A percentile compares a stretch with the other conserved stretches of the same genome.
These are phyloP conservation scores for Osmanthus fragrans DNA, from an alignment of 257 asterid species.

Conservation along the genomic window DNA sequence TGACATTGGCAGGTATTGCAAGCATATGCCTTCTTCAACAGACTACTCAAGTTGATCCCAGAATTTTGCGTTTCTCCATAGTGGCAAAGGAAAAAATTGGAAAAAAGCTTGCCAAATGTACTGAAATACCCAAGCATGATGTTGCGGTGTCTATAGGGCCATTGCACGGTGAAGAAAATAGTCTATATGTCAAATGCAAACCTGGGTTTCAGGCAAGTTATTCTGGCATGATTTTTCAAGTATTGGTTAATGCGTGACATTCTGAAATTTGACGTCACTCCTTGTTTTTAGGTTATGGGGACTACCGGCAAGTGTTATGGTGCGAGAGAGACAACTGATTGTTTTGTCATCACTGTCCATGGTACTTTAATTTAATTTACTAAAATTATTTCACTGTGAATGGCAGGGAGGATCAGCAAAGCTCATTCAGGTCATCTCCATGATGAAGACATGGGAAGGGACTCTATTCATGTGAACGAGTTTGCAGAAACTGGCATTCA, in stretches of 20 bases:
- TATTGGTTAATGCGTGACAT: neutral
- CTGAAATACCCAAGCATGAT: neutral
- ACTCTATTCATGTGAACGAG: neutral
- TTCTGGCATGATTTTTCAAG: neutral
- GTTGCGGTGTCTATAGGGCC: neutral
- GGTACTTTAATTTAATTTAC: neutral
- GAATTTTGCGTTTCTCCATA: constrained; percentile 37
- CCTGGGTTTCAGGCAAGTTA: neutral
- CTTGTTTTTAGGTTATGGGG: neutral
- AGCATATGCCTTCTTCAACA: constrained; percentile 34
- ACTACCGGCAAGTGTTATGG: neutral
- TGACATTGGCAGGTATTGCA: constrained; percentile 32
- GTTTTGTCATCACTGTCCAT: neutral
- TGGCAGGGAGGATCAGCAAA: constrained; percentile 1
- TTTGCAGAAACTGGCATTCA: neutral
- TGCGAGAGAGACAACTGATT: neutral
- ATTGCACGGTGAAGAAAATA: neutral
- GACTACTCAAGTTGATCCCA: constrained; percentile 33
- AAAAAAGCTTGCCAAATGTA: neutral
- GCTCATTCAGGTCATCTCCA: neutral
- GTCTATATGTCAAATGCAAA: neutral
- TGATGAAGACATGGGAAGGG: neutral
- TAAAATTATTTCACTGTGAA: neutral
- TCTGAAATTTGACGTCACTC: neutral
- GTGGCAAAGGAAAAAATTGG: constrained; percentile 40